Conservation (phyloP, 1,139 yeast species). For the Hyphopichia wangnamkhiaoensis region DNA sequence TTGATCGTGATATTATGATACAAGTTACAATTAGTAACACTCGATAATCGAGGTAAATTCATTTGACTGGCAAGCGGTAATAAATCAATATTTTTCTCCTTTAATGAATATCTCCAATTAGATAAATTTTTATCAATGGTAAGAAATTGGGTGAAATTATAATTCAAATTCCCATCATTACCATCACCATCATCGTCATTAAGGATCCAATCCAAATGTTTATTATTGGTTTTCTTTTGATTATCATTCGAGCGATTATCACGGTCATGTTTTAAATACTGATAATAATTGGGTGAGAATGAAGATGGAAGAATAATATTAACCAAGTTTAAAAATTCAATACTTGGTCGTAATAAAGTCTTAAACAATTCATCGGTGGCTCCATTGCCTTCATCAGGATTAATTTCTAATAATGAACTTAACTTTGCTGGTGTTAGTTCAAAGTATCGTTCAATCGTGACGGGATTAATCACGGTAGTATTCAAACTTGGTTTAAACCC, state of each 20-base stretch:
- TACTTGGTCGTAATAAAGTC: conserved; percentile 43
- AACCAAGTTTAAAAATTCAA: conserved; percentile 47
- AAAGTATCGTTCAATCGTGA: conserved; percentile 49
- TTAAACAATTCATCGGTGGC: conserved; percentile 37
- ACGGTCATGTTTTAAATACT: conserved; percentile 39
- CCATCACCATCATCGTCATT: conserved; percentile 55
- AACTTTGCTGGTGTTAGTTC: conserved; percentile 50
- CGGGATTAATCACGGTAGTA: conserved; percentile 52
- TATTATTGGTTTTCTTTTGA: conserved; percentile 26
- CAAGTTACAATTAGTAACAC: conserved; percentile 26
- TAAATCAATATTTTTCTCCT: conserved; percentile 29
- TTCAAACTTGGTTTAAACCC: conserved; percentile 51
- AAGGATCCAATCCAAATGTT: conserved; percentile 46
- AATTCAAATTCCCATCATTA: conserved; percentile 51
- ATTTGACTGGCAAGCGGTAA: conserved; percentile 32
- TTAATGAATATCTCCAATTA: conserved; percentile 45
- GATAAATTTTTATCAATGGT: conserved; percentile 46
- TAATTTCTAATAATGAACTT: conserved; percentile 30
- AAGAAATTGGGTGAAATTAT: conserved; percentile 46
- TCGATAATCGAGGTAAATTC: conserved; percentile 36
- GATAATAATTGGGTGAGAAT: conserved; percentile 50
- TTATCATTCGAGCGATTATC: conserved; percentile 16
- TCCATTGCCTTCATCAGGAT: conserved; percentile 13
- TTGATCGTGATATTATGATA: conserved; percentile 31
- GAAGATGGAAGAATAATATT: conserved; percentile 52